These are phyloP conservation scores for Melocanna baccifera DNA, from an alignment of 176 grass and related monocot genomes.

Conservation along the genomic window DNA sequence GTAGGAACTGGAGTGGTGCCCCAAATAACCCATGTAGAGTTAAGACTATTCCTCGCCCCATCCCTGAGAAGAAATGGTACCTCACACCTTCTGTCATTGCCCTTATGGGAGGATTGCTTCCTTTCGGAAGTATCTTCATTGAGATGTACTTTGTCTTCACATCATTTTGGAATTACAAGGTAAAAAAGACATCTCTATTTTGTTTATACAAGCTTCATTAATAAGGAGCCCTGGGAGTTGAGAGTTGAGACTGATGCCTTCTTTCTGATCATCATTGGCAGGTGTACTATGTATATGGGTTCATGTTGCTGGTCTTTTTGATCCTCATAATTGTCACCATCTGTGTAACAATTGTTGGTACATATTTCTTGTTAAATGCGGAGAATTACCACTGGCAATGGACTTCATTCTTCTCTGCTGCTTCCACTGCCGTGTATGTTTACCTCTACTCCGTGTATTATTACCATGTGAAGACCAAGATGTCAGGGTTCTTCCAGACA, in stretches of 20 bases:
- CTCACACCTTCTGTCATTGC: constrained; percentile 81
- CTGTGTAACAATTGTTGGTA: constrained; percentile 91
- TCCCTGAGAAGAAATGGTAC: constrained; percentile 97
- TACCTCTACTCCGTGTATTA: constrained; percentile 95
- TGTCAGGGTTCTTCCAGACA: constrained; percentile 97
- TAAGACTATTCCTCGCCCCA: constrained; percentile 88
- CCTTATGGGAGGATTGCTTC: constrained; percentile 88
- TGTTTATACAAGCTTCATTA: constrained; percentile 5
- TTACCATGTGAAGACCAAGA: constrained; percentile 95
- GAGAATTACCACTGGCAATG: constrained; percentile 99
- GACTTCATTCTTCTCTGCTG: constrained; percentile 98
- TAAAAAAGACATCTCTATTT: constrained; percentile 27
- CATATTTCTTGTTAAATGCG: constrained; percentile 94
- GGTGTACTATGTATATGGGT: constrained; percentile 98
- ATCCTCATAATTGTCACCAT: constrained; percentile 92
- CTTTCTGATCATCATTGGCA: constrained; percentile 35
- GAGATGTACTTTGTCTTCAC: constrained; percentile 99
- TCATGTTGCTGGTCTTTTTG: constrained; percentile 92
- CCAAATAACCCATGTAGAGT: constrained; percentile 95
- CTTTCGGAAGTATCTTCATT: constrained; percentile 95
- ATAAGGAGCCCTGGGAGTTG: background rate
- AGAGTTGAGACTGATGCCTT: constrained; percentile 17
- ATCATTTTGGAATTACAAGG: constrained; percentile 99
- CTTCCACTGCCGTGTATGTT: constrained; percentile 89
- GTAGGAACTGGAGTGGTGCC: constrained; percentile 84